Conservation (phyloP, 2,329 filamentous ascomycete genomes). For the Hypoxylon sp. region DNA sequence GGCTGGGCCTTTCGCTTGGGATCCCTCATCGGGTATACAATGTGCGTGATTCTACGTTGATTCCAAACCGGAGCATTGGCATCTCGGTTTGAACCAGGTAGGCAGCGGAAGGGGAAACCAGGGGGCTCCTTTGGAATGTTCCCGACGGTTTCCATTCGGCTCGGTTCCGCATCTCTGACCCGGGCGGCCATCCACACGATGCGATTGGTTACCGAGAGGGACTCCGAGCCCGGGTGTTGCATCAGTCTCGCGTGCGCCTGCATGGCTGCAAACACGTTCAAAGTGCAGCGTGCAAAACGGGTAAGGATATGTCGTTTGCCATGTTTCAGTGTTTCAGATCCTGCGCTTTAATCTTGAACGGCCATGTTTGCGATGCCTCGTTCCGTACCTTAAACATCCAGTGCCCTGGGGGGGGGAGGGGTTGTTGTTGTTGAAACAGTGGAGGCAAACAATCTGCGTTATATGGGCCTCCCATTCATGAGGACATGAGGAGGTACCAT, state of each 20-base stretch:
- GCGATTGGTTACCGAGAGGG: slow-evolving; percentile 10
- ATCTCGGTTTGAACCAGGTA: slow-evolving; percentile 1
- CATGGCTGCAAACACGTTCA: slow-evolving; percentile 11
- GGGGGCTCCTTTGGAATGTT: not conserved
- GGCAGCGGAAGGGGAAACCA: not conserved
- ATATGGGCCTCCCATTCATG: not conserved
- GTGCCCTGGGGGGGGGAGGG: not conserved
- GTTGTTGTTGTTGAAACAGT: not conserved
- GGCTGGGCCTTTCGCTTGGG: not conserved
- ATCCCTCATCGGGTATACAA: not conserved
- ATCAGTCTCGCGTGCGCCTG: not conserved
- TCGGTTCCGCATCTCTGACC: not conserved
- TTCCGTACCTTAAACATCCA: not conserved
- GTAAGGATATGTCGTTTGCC: not conserved
- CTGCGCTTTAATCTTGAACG: not conserved
- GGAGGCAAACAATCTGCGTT: too few species aligned
- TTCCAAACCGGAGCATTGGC: not conserved
- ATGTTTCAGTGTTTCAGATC: slow-evolving; percentile 1
- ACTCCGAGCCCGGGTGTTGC: not conserved
- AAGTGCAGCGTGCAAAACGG: not conserved
- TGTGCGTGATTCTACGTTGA: not conserved
- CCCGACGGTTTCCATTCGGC: not conserved
- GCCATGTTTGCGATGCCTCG: not conserved
- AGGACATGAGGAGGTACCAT: not conserved
- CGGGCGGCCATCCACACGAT: not conserved